Conservation (phyloP, 345 rosid species). For the Capsella bursapastoris region DNA sequence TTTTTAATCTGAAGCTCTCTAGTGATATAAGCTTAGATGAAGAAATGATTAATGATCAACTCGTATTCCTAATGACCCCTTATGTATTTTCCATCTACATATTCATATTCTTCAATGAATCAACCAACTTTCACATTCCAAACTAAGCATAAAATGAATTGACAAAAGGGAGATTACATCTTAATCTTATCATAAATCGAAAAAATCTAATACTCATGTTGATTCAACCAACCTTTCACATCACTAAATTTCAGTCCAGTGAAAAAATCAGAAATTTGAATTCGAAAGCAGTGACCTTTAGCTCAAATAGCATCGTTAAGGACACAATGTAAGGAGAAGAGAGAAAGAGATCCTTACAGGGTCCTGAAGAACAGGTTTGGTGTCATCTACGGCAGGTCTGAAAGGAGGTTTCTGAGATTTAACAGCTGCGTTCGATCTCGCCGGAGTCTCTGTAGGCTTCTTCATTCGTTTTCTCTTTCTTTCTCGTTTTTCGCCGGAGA, state of each 20-base stretch:
- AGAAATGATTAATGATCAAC: too few relatives aligned
- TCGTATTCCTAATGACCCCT: too few relatives aligned
- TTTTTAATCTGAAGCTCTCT: too few relatives aligned
- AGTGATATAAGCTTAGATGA: too few relatives aligned
- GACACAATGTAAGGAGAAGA: background rate
- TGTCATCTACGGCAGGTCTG: constrained; percentile 68
- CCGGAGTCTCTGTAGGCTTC: constrained; percentile 42
- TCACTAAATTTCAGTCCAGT: too few relatives aligned
- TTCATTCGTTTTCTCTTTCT: constrained; percentile 13
- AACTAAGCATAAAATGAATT: too few relatives aligned
- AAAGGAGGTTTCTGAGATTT: constrained; percentile 58
- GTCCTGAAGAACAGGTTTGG: constrained; percentile 78
- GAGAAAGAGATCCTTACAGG: constrained; percentile 52
- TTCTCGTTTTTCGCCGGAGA: constrained; percentile 14
- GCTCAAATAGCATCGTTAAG: background rate
- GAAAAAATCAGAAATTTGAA: background rate
- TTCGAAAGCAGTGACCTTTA: background rate
- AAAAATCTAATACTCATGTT: too few relatives aligned
- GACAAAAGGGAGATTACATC: too few relatives aligned
- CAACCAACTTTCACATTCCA: too few relatives aligned
- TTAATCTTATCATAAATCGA: too few relatives aligned
- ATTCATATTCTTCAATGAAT: background rate
- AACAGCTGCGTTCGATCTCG: constrained; percentile 21
- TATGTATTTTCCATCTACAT: background rate
- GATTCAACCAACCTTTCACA: too few relatives aligned